Evolutionary conservation across 441 rosid species (phyloP).

Genomic region (Pelargonium exstipulatum): DNA sequence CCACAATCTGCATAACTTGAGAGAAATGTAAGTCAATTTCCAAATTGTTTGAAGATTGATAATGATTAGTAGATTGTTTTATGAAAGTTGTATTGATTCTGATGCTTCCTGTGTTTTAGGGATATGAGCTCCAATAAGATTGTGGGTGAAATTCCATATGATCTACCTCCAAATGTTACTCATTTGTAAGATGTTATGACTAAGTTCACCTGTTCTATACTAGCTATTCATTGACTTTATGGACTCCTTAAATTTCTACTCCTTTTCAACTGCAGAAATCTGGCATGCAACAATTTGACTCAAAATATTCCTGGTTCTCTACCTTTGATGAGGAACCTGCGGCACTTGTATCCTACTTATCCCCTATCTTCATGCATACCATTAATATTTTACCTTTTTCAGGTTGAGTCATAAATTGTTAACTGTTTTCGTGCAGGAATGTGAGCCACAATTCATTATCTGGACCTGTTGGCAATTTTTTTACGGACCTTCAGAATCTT

Average conservation of each 20-base stretch:
- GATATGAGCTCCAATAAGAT: slow-evolving; percentile 75
- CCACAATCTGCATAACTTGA: slow-evolving; percentile 57
- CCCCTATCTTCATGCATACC: slow-evolving; percentile 11
- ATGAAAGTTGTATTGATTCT: slow-evolving; percentile 15
- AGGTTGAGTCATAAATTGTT: slow-evolving; percentile 15
- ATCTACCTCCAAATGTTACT: slow-evolving; percentile 75
- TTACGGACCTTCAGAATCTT: slow-evolving; percentile 56
- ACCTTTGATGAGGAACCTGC: slow-evolving; percentile 49
- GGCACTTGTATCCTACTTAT: slow-evolving; percentile 54
- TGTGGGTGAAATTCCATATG: slow-evolving; percentile 66
- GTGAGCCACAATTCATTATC: slow-evolving; percentile 76
- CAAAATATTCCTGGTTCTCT: slow-evolving; percentile 64
- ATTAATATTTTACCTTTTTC: slow-evolving; percentile 10
- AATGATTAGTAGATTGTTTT: slow-evolving; percentile 3
- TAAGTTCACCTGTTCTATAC: background rate
- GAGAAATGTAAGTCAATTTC: slow-evolving; percentile 53
- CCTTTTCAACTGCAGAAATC: slow-evolving; percentile 43
- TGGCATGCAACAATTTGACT: slow-evolving; percentile 67
- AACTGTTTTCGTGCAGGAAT: slow-evolving; percentile 49
- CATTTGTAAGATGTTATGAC: slow-evolving; percentile 54
- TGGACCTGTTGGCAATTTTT: slow-evolving; percentile 88
- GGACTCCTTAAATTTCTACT: slow-evolving; percentile 9
- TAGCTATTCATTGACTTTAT: slow-evolving; percentile 4
- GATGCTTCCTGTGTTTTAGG: slow-evolving; percentile 32
- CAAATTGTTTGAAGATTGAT: slow-evolving; percentile 10